These are phyloP conservation scores for Phytophthora hybrid DNA, from an alignment of 352 stramenopile genomes.

Conservation along the genomic window DNA sequence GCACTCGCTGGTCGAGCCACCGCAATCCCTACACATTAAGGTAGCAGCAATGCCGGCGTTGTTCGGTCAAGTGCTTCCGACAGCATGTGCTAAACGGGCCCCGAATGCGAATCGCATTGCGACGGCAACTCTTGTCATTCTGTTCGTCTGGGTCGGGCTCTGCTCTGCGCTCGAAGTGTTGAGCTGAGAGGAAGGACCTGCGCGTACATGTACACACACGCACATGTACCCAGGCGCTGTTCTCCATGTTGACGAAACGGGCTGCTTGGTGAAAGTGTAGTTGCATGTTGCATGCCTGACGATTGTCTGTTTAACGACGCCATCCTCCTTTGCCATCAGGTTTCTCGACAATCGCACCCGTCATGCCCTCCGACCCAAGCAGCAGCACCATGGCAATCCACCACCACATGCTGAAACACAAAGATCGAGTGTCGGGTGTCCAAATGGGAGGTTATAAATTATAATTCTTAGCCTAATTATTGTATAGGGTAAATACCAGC, in stretches of 20 bases:
- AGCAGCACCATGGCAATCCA: not conserved
- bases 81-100: not conserved
- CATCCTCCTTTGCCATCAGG: slow-evolving; percentile 29
- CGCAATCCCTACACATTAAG: not conserved
- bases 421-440: not conserved
- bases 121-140: not conserved
- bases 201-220: not conserved
- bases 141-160: not conserved
- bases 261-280: slow-evolving; percentile 11
- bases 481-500: slow-evolving; percentile 39
- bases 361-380: slow-evolving; percentile 3
- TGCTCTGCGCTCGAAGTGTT: not conserved
- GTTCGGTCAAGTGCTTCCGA: slow-evolving; percentile 3
- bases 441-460: slow-evolving; percentile 18
- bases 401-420: too few species aligned
- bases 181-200: too few species aligned
- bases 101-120: too few species aligned
- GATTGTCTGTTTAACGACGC: slow-evolving; percentile 28
- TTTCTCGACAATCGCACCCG: slow-evolving; percentile 13
- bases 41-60: not conserved
- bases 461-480: slow-evolving; percentile 29
- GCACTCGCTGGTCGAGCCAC: not conserved
- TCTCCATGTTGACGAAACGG: slow-evolving; percentile 5
- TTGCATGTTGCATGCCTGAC: slow-evolving; percentile 6
- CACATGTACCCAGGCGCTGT: not conserved